Conservation (phyloP, 345 rosid species). For the Eucalyptus decipiens region DNA sequence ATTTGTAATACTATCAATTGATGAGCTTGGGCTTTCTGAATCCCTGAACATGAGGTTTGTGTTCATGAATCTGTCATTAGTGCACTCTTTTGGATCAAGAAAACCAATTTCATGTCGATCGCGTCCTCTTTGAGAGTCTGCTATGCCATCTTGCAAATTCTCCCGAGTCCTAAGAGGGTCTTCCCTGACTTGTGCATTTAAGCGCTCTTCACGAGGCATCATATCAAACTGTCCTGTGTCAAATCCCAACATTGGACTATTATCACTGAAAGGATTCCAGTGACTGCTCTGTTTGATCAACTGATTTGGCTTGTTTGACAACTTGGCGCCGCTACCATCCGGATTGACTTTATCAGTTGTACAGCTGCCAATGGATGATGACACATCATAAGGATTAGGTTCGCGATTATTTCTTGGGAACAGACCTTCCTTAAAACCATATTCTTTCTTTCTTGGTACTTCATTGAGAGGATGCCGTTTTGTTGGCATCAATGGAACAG, state of each 20-base stretch:
- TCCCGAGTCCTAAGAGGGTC: constrained; percentile 18
- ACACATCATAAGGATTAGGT: constrained; percentile 39
- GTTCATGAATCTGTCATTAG: constrained; percentile 43
- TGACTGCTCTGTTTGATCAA: constrained; percentile 24
- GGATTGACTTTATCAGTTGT: constrained; percentile 25
- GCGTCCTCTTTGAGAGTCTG: constrained; percentile 5
- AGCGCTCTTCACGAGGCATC: constrained; percentile 19
- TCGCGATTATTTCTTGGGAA: constrained; percentile 66
- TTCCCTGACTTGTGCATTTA: constrained; percentile 12
- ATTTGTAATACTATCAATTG: constrained; percentile 35
- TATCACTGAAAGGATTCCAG: constrained; percentile 18
- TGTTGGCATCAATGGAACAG: constrained; percentile 78
- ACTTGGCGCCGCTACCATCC: constrained; percentile 20
- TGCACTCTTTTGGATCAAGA: constrained; percentile 35
- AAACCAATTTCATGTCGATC: constrained; percentile 31
- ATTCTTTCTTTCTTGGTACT: constrained; percentile 69
- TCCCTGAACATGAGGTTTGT: constrained; percentile 44
- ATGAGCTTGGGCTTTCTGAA: constrained; percentile 55
- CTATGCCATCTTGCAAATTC: constrained; percentile 16
- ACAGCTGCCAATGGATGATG: constrained; percentile 43
- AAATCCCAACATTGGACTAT: constrained; percentile 23
- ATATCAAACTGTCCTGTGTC: constrained; percentile 16
- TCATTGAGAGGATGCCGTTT: constrained; percentile 72
- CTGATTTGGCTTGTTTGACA: constrained; percentile 21
- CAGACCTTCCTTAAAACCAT: constrained; percentile 51